Evolutionary conservation across 2,329 filamentous ascomycete species (phyloP), one percentile per base, ranked within the genome.

Genomic region (Blastomyces silverae): DNA sequence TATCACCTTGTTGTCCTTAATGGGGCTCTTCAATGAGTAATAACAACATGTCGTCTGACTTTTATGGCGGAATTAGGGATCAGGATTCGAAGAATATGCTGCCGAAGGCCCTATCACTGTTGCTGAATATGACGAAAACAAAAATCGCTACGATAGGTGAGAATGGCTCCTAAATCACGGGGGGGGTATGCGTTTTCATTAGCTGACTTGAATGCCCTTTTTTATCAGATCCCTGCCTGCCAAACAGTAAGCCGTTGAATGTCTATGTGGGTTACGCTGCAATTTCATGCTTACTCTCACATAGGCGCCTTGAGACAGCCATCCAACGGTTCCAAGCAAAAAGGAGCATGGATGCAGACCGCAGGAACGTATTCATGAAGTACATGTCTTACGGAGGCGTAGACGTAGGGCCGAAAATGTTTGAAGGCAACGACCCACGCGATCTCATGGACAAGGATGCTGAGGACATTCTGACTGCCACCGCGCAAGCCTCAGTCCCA

Each of bases 351-450:
- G 84, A 89, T 65, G 75, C 80, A 15, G 80, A 85, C 3, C 86
- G 86, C 31, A 75, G 80, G 4, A 79, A 83, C 22, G 79, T 92
- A 44, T 94, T 99, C 77, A 83, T 85, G 71, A 90, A 89, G 68
- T 96, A 94, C 72, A 84, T 97, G 65, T 83, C 85, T 46, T 88
- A 93, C 56, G 94, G 94, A 2, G 93, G 94, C 3, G 83, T 99
- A 52, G 87, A 91, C 55, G 79, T 83, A 8, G 76, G 79, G 0
- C 80, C 77, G 2, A 85, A 84, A 63, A 80, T 83, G 73, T 95
- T 92, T 71, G 84, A 79, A 11, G 84, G 85, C 15, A 79, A 88
- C 0, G 77, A 88, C 8, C 82, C 83, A 48, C 82, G 85, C n/a
- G 85, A 88, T 1, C 74, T 91, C 44, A 81, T 85, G 37, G 80